Evolutionary conservation across 345 rosid genomes (phyloP), one percentile per base, ranked within the genome.

Genomic region (Stellera chamaejasme): DNA sequence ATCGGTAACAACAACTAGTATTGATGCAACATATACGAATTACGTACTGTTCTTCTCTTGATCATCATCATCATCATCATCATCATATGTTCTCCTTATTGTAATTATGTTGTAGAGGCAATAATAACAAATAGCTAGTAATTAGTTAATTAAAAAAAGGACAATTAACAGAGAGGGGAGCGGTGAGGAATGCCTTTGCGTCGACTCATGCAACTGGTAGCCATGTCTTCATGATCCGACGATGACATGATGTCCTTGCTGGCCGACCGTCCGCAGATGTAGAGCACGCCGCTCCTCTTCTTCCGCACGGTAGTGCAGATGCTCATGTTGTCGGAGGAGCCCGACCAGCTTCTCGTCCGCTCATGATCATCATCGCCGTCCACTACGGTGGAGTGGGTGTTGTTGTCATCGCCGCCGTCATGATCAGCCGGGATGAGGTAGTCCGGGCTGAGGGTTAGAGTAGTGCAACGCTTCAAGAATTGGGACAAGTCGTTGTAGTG

Each of bases 161-260:
- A n/a, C n/a, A n/a, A n/a, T 75, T 81, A 93, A 72, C 88, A 90
- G 11, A 90, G 66, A 64, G 99, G 97, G 59, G 97, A 83, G 61
- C 99, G 74, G 32, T 89, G 96, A 46, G 99, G 99, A 70, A 82
- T 74, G 69, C 99, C 92, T 72, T 94, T 94, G 61, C 99, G 79
- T 66, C 99, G 75, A 71, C 74, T 87, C 63, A 79, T 78, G 53
- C 36, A 28, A 6, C 88, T 73, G 6, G 80, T 68, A 39, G 93
- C 82, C 67, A 82, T 84, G 64, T 81, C 82, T 47, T 79, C 83
- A 11, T 76, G 64, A 1, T 82, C 36, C 36, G 36, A 28, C 36
- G 36, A 28, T 6, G 36, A 28, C 36, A 28, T 28, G 6, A 3
- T 69, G 43, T 64, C 84, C 66, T 81, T 75, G 48, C 51, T 72